These are phyloP conservation scores for Pythium dissimile DNA, from an alignment of 352 stramenopile species.

Conservation along the genomic window DNA sequence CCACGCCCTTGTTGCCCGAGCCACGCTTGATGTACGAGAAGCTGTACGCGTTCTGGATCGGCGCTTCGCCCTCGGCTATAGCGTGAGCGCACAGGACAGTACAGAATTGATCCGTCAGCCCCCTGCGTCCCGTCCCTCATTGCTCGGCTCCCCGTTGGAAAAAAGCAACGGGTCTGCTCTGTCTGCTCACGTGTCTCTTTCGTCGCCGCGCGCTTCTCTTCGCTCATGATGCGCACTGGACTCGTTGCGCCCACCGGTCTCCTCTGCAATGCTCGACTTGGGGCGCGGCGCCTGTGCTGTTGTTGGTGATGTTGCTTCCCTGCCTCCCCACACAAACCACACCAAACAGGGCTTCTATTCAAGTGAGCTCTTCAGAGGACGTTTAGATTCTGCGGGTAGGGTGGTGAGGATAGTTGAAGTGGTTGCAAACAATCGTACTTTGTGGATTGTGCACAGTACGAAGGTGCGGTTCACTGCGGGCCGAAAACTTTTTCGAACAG, in stretches of 20 bases:
- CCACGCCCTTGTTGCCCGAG: constrained; percentile 66
- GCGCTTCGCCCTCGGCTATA: constrained; percentile 40
- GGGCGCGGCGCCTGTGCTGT: constrained; percentile 8
- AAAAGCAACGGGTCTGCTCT: neutral
- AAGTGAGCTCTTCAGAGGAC: neutral
- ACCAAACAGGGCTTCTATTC: constrained; percentile 7
- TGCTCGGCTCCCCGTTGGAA: neutral
- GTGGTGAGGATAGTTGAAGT: neutral
- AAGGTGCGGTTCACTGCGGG: neutral
- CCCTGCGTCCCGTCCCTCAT: too few relatives aligned
- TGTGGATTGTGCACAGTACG: neutral
- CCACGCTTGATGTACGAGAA: constrained; percentile 90
- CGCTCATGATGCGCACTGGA: constrained; percentile 29
- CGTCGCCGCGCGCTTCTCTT: constrained; percentile 40
- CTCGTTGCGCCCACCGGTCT: neutral
- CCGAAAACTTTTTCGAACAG: constrained; percentile 10
- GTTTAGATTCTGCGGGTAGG: constrained; percentile 2
- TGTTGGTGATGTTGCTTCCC: too few relatives aligned
- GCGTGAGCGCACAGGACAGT: too few relatives aligned
- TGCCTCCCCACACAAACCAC: constrained; percentile 2
- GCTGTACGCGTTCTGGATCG: constrained; percentile 88
- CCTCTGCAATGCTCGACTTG: neutral
- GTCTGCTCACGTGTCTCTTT: constrained; percentile 27
- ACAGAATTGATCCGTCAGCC: neutral
- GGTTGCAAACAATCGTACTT: constrained; percentile 5